Evolutionary conservation across 345 rosid species (phyloP), one percentile per base, ranked within the genome.

Genomic region (Euphorbia peplus): DNA sequence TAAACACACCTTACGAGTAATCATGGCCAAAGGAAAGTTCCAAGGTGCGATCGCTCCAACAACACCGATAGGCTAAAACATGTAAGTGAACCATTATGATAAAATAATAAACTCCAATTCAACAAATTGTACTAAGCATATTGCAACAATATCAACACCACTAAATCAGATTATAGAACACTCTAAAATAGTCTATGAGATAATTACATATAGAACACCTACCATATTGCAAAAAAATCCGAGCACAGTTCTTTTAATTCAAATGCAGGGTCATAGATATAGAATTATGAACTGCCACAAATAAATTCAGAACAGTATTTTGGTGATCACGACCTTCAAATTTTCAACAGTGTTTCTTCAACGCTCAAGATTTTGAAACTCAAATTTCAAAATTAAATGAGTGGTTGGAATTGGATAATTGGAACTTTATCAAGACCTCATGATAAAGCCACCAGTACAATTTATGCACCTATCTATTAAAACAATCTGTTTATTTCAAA

Each of bases 1-100:
- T 54, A 58, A 44, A 71, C 84, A 66, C 47, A 95, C 99, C 93
- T 95, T 95, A 57, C 98, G 83, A 39, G 99, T 95, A 72, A 95
- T 95, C 99, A 95, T 95, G 63, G 99, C 99, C 79, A 91, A 82
- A 35, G 99, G 99, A 75, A 91, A 95, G 83, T 95, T 95, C 99
- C 99, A 95, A 5, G 99, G 99, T 19, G 93, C 75, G 68, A 95
- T 85, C 56, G 95, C 91, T 72, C 97, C 99, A 78, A 90, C 95
- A 82, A 91, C 95, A 81, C 99, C 99, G 15, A 95, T 71, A 76
- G 99, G 96, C 99, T 95, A 70, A 66, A 47, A 55, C 52, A 68
- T 55, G 25, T 14, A 56, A 9, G 73, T 52, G 42, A 67, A 69
- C 63, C 66, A 22, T 12, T 39, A 58, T 37, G 21, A 26, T 65